Conservation (phyloP, 345 rosid genomes). For the Gossypium sturtianum region DNA sequence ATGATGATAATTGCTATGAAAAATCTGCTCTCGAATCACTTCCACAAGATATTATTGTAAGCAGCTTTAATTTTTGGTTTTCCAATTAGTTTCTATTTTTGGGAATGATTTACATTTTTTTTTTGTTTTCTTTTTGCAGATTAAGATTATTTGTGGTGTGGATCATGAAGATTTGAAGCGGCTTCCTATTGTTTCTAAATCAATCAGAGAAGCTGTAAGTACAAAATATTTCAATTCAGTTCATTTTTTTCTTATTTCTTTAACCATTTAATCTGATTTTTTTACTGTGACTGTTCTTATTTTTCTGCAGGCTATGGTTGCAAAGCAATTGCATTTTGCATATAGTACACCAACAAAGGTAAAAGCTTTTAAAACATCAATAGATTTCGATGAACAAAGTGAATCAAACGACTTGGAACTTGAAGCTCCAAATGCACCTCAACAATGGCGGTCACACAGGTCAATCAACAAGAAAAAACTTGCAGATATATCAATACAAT, state of each 20-base stretch:
- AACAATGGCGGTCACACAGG: conserved; percentile 24
- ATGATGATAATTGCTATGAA: too few species aligned
- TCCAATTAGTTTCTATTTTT: background rate
- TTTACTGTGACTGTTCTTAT: background rate
- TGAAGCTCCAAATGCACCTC: conserved; percentile 71
- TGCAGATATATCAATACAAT: conserved; percentile 35
- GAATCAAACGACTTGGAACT: conserved; percentile 41
- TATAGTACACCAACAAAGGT: conserved; percentile 64
- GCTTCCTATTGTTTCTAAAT: conserved; percentile 54
- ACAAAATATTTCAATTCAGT: background rate
- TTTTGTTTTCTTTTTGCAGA: conserved; percentile 26
- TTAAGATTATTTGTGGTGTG: conserved; percentile 58
- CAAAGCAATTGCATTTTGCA: conserved; percentile 54
- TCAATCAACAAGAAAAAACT: conserved; percentile 34
- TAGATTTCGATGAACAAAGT: conserved; percentile 23
- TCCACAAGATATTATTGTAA: too few species aligned
- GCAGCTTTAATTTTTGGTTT: too few species aligned
- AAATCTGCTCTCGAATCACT: too few species aligned
- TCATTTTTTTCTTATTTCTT: background rate
- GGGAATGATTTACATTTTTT: background rate
- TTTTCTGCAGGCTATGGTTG: conserved; percentile 47
- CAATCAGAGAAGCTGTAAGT: conserved; percentile 74
- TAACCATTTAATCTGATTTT: background rate
- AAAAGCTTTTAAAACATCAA: conserved; percentile 33
- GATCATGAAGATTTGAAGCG: conserved; percentile 69